Evolutionary conservation across 2,329 filamentous ascomycete species (phyloP).

Genomic region (Lizonia empirigonia): DNA sequence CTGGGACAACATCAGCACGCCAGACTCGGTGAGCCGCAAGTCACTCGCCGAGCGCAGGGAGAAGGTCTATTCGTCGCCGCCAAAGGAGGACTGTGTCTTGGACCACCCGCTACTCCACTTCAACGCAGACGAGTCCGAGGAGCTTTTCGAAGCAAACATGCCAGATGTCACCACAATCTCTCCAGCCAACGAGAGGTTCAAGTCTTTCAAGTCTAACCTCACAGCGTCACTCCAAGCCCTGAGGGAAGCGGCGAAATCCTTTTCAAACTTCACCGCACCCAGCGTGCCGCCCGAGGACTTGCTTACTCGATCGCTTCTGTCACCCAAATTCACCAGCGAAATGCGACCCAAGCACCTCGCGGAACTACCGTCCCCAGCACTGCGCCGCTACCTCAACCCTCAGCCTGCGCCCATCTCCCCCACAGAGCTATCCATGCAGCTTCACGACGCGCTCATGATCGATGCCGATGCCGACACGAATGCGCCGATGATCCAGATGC

Average conservation of each 20-base stretch:
- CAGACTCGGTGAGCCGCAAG: slow-evolving; percentile 38
- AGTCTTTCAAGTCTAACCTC: slow-evolving; percentile 66
- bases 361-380: slow-evolving; percentile 60
- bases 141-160: slow-evolving; percentile 39
- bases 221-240: slow-evolving; percentile 67
- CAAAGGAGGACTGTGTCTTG: slow-evolving; percentile 59
- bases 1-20: slow-evolving; percentile 46
- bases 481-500: slow-evolving; percentile 65
- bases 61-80: slow-evolving; percentile 54
- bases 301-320: slow-evolving; percentile 64
- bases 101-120: slow-evolving; percentile 63
- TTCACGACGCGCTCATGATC: slow-evolving; percentile 46
- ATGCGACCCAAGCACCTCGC: slow-evolving; percentile 62
- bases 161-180: slow-evolving; percentile 30
- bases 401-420: slow-evolving; percentile 49
- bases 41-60: slow-evolving; percentile 50
- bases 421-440: slow-evolving; percentile 48
- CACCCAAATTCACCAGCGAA: slow-evolving; percentile 64
- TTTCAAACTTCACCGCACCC: slow-evolving; percentile 63
- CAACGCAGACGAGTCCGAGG: slow-evolving; percentile 41
- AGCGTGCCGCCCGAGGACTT: slow-evolving; percentile 63
- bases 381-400: slow-evolving; percentile 67
- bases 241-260: slow-evolving; percentile 65
- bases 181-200: slow-evolving; percentile 44
- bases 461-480: slow-evolving; percentile 47